Base-by-base conservation (phyloP, 345 rosid genomes). In the Eucalyptus curtisii region DNA sequence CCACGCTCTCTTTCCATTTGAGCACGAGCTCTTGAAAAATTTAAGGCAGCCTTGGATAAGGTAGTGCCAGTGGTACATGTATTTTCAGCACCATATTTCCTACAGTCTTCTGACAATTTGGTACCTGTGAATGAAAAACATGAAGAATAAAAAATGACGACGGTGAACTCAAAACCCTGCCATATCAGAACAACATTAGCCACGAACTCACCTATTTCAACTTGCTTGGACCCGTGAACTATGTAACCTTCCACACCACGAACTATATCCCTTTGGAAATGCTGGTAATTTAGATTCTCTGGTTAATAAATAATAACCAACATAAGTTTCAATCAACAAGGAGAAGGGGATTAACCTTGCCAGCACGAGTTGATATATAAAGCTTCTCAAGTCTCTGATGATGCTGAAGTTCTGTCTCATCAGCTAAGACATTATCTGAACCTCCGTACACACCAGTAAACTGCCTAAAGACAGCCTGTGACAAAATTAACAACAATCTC, bases 1-100 rank as follows among this genome's bases (percentile, higher is more conserved):
- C 97, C 99, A n/a, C 95, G 98, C 89, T 96, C 99, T 92, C 95
- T 96, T 92, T 97, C 99, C 96, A 97, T 95, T 71, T 93, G 95
- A 90, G 98, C 96, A 85, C 97, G 94, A 90, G 98, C 97, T 88
- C 93, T 94, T 71, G 96, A 95, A 87, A 91, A 95, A 90, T 89
- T 92, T 80, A 95, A 49, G 50, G 99, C 94, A 86, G 98, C 99
- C 91, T 93, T 96, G 64, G 98, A 95, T 90, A 97, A 92, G 61
- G 98, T 96, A 91, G 88, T 93, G 90, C 99, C 98, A 88, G 95
- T 97, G 4, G 99, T 97, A 90, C 99, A 97, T 59, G 99, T 96
- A 90, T 95, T 96, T 90, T 94, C 99, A 48, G 97, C 89, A 86
- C 98, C 99, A 93, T 96, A 97, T 92, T 94, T 97, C 91, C 97